phyloP scores from a whole-genome alignment of 1,139 yeast species.

The Candida tetrigidarum region DNA sequence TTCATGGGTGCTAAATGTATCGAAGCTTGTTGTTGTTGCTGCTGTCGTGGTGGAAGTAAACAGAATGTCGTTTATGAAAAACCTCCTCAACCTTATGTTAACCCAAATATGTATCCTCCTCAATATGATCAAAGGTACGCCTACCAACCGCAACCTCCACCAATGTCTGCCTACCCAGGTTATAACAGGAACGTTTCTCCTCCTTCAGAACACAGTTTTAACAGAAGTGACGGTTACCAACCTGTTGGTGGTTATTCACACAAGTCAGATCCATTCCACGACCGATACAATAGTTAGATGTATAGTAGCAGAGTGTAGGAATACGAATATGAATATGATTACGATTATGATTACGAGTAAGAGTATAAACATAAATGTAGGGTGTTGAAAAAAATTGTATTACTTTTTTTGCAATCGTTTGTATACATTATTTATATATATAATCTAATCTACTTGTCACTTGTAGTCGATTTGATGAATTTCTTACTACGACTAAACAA shows the following conservation, averaged over 20 bases:
- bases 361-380: too few species aligned
- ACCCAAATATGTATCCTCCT: conserved; percentile 45
- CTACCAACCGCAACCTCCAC: conserved; percentile 18
- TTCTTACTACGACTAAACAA: conserved; percentile 47
- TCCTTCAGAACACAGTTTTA: conserved; percentile 3
- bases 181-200: conserved; percentile 5
- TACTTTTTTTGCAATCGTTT: too few species aligned
- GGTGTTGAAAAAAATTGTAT: neutral
- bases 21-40: conserved; percentile 52
- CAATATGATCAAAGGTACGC: conserved; percentile 22
- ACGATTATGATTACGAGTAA: too few species aligned
- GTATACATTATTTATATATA: neutral
- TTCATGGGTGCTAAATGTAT: conserved; percentile 50
- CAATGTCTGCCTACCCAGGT: conserved; percentile 16
- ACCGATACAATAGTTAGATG: conserved; percentile 2
- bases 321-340: too few species aligned
- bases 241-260: conserved; percentile 4
- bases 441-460: conserved; percentile 17
- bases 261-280: conserved; percentile 4
- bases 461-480: conserved; percentile 27
- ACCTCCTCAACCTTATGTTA: conserved; percentile 26
- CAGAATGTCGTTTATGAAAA: conserved; percentile 9
- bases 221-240: conserved; percentile 3
- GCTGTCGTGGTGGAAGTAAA: conserved; percentile 28
- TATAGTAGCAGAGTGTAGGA: too few species aligned